Base-by-base conservation (phyloP, 371 early-diverging fungal species). In the Fennellomyces sp. region DNA sequence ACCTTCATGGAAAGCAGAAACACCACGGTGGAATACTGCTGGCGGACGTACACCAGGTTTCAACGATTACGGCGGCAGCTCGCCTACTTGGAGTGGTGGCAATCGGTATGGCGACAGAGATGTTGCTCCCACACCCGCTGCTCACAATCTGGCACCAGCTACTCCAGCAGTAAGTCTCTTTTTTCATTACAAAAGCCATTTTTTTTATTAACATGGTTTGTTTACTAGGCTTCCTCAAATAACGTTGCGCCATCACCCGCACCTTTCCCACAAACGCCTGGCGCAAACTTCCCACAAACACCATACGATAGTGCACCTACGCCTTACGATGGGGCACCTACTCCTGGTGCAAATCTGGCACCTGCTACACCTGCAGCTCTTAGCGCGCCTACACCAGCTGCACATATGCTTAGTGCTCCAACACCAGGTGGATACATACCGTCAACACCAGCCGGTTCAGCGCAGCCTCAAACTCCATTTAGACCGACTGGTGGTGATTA, bases 11-110 rank as follows among this genome's bases (percentile, higher is more conserved):
- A 61, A 48, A 60, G 62, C 58, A 36, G 60, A 61, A 25, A 66
- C 58, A 25, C 57, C 66, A 56, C 56, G 62, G 17, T 61, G 65
- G 56, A 53, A 31, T 15, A 63, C 58, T 29, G 87, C 86, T 39
- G 83, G 86, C n/a, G 78, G 79, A 6, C 68, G 82, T 31, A 91
- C 92, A 2, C 92, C 94, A 2, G 91, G 88, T 3, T 80, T 53
- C 45, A 56, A 73, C 64, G 78, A 82, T 33, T 63, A 73, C 13
- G 80, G 88, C 64, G 65, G 78, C 75, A 59, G 69, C 77, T 88
- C 91, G 1, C 91, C 91, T 3, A 68, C 52, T 23, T 65, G 66
- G 61, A 45, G 45, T 45, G 45, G 45, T 23, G 23, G 23, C 21
- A 64, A 47, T 49, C 68, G 72, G 41, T 66, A 60, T 28, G 41